Evolutionary conservation across 2,329 filamentous ascomycete species (phyloP).

Genomic region (Penicillium italicum): DNA sequence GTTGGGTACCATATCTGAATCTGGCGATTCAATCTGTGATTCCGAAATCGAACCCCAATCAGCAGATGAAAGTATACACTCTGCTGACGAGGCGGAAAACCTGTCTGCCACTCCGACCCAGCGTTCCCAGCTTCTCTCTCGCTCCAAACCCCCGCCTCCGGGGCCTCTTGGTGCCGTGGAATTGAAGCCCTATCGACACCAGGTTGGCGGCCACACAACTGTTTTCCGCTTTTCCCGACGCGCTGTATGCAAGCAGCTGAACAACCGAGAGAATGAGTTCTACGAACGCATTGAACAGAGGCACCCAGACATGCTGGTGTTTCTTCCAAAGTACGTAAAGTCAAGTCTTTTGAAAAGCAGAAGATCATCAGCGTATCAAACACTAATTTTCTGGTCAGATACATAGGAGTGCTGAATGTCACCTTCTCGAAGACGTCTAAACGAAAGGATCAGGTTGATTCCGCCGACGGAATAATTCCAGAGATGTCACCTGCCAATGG

Average conservation of each 20-base stretch:
- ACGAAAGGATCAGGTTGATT: conserved; percentile 43
- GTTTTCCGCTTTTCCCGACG: conserved; percentile 92
- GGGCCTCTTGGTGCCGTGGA: conserved; percentile 83
- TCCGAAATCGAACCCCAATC: conserved; percentile 47
- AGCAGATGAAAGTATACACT: conserved; percentile 42
- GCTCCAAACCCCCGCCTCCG: conserved; percentile 28
- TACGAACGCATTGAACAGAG: conserved; percentile 93
- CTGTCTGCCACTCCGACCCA: conserved; percentile 46
- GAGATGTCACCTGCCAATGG: conserved; percentile 13
- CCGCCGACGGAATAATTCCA: conserved; percentile 13
- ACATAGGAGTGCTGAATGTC: conserved; percentile 95
- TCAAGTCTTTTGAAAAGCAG: neutral
- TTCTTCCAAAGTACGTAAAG: conserved; percentile 70
- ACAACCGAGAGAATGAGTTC: conserved; percentile 97
- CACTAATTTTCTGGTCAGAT: conserved; percentile 47
- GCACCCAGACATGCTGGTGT: conserved; percentile 84
- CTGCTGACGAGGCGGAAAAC: conserved; percentile 52
- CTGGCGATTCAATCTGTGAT: conserved; percentile 43
- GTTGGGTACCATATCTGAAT: conserved; percentile 37
- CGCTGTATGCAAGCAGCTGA: conserved; percentile 96
- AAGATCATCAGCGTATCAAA: neutral
- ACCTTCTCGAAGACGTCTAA: conserved; percentile 84
- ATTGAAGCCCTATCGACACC: conserved; percentile 93
- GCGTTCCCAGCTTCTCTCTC: conserved; percentile 24
- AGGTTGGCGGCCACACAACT: conserved; percentile 94